phyloP scores from a whole-genome alignment of 495 filamentous ascomycete genomes.

The Thozetella sp. region DNA sequence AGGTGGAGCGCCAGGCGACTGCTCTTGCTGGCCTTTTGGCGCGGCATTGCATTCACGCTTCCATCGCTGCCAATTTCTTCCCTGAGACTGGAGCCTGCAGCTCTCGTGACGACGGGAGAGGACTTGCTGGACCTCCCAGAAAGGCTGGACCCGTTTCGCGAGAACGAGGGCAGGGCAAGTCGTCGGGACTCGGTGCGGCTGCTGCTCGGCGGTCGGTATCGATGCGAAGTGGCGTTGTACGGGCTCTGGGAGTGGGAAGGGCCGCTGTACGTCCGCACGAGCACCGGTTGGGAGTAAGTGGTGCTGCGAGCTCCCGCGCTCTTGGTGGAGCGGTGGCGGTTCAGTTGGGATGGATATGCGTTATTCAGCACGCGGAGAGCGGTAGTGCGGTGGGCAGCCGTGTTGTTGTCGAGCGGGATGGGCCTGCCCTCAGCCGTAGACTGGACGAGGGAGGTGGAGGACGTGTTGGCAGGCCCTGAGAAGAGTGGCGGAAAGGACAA shows the following conservation, averaged over 20 bases:
- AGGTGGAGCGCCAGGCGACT: constrained; percentile 13
- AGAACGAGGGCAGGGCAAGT: constrained; percentile 20
- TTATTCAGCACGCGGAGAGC: constrained; percentile 45
- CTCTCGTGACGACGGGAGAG: constrained; percentile 18
- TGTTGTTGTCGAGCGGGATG: constrained; percentile 42
- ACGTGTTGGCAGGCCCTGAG: constrained; percentile 28
- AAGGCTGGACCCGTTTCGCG: constrained; percentile 11
- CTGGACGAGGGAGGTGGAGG: constrained; percentile 42
- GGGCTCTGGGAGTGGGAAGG: constrained; percentile 24
- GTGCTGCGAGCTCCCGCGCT: constrained; percentile 47
- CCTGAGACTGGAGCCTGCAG: constrained; percentile 12
- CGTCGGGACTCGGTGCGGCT: constrained; percentile 24
- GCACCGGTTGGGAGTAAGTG: constrained; percentile 57
- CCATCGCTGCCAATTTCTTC: constrained; percentile 1
- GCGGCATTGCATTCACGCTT: constrained; percentile 23
- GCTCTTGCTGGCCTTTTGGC: constrained; percentile 27
- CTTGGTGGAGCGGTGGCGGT: constrained; percentile 41
- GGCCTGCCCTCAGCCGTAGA: constrained; percentile 46
- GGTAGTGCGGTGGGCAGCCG: constrained; percentile 36
- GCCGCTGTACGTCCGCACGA: constrained; percentile 56
- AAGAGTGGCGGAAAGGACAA: constrained; percentile 38
- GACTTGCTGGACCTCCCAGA: constrained; percentile 20
- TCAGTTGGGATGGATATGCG: constrained; percentile 35
- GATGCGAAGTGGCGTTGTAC: constrained; percentile 11
- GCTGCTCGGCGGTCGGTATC: constrained; percentile 22